These are phyloP conservation scores for Pseudocercospora ulei DNA, from an alignment of 2,329 filamentous ascomycete species.

Conservation along the genomic window DNA sequence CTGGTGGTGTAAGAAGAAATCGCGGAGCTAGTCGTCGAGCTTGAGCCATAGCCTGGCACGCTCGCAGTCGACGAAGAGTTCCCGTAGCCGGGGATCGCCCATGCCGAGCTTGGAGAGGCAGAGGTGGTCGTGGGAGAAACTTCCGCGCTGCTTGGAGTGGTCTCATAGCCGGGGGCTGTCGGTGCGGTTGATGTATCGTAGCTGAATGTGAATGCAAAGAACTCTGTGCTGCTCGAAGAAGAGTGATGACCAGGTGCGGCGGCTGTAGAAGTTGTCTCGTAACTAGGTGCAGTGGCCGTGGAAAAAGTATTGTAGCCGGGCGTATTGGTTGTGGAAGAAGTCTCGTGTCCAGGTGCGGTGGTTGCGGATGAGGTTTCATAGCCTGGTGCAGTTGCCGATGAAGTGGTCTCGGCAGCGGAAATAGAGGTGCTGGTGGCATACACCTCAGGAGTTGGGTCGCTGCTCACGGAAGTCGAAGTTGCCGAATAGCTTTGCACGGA, in stretches of 20 bases:
- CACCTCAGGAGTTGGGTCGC: slow-evolving; percentile 17
- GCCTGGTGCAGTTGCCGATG: slow-evolving; percentile 3
- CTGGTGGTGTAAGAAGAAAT: slow-evolving; percentile 19
- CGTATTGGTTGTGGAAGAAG: background rate
- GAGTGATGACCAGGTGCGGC: slow-evolving; percentile 13
- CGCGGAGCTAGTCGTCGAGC: slow-evolving; percentile 16
- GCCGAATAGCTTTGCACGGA: slow-evolving; percentile 29
- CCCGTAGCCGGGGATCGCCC: slow-evolving; percentile 10
- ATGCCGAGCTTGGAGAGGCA: slow-evolving; percentile 3
- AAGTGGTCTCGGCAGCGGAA: slow-evolving; percentile 16
- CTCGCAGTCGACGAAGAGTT: slow-evolving; percentile 13
- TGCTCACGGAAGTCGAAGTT: slow-evolving; percentile 18
- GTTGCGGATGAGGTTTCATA: slow-evolving; percentile 1
- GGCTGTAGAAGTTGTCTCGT: too few species aligned
- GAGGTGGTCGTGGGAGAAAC: slow-evolving; percentile 10
- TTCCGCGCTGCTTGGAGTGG: slow-evolving; percentile 15
- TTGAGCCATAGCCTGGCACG: slow-evolving; percentile 16
- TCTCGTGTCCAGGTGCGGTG: slow-evolving; percentile 6
- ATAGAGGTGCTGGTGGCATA: slow-evolving; percentile 23
- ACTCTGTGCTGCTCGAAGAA: slow-evolving; percentile 20
- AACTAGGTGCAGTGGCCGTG: background rate
- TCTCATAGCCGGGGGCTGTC: slow-evolving; percentile 8
- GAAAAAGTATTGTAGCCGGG: background rate
- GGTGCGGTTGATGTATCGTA: slow-evolving; percentile 9
- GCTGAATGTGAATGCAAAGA: slow-evolving; percentile 16